Base-by-base conservation (phyloP, 345 rosid species). In the Erucastrum elatum region DNA sequence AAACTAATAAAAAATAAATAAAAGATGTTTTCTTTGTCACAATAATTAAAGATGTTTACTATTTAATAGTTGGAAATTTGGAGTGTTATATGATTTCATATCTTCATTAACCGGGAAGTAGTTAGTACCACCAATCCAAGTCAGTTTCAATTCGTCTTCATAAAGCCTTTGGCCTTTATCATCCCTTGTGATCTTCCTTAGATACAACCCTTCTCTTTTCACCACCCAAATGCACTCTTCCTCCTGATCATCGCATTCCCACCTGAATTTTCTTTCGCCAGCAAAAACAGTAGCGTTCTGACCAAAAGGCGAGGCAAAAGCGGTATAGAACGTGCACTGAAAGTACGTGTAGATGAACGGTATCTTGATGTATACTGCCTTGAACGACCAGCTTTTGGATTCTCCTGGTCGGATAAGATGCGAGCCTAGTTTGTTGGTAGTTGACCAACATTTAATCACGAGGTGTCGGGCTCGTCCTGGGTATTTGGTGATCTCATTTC, bases 141-240 rank as follows among this genome's bases (percentile, higher is more conserved):
- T 0, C 76, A 75, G 12, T 16, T 0, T 70, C 73, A 75, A 25
- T 1, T 58, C 35, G 13, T 80, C 83, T 11, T 12, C 34, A 13
- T 44, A 75, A 16, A 44, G 41, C 35, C 53, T 75, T 31, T 75
- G 34, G 33, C 72, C 83, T 25, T 65, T 34, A 46, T 25, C 3
- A 31, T 75, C 80, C 37, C 64, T 70, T 64, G 55, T 39, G 73
- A 80, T 75, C 72, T 46, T 80, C 64, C 80, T 44, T 44, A 64
- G 76, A 15, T 6, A 80, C 3, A 80, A 5, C 29, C 76, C 80
- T 4, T 75, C 64, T 65, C 68, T 75, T 73, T 75, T 80, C 4
- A 65, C 83, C 58, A 27, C 83, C 83, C 83, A 80, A 75, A 80
- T 70, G 34, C 83, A 80, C 62, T 75, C 76, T 55, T 80, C 64